Evolutionary conservation across 225 moss, liverwort and hornwort species (phyloP), one percentile per base, ranked within the genome.

Genomic region (Bryoerythrophyllum caledonicum): DNA sequence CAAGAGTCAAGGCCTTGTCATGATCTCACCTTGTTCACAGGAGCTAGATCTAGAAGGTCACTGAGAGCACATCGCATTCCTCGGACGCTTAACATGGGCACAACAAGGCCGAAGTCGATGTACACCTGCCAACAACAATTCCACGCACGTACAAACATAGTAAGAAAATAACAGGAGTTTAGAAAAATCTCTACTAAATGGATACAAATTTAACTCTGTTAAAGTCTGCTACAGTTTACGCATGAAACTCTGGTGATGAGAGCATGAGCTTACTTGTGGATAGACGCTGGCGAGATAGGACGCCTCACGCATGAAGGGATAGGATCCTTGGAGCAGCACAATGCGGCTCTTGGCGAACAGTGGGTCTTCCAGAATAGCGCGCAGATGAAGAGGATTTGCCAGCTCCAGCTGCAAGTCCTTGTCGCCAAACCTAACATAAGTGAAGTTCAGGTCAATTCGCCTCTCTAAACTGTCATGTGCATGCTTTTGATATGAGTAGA

Each of bases 271-370:
- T 37, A 93, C 92, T 90, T 93, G 93, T 23, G 83, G 69, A 79
- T 93, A 93, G 17, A 93, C 91, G 75, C 88, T 88, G n/a, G 91
- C 84, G 70, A 93, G 90, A 75, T 90, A 91, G 2, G 90, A 85
- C 35, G 93, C 93, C 80, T 93, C 87, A 10, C 91, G 91, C 93
- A 91, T 93, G 76, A 90, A 93, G 8, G 93, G 93, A 61, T 93
- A 93, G 53, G 93, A 91, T 7, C 89, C 91, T 79, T 91, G 91
- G 10, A 93, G 67, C 44, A 93, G 81, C 23, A 91, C 91, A 44
- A 93, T 74, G 15, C 91, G 87, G 70, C 89, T 70, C 14, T 46
- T 51, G 10, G 83, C 28, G 68, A 93, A 93, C 51, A 78, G 54
- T 15, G 76, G 71, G 63, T 93, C 89, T 52, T 93, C 93, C 61